A percentile compares a stretch with the other conserved stretches of the same genome.
Conservation (phyloP, 2,329 filamentous ascomycete genomes). For the Macrophomina tecta region DNA sequence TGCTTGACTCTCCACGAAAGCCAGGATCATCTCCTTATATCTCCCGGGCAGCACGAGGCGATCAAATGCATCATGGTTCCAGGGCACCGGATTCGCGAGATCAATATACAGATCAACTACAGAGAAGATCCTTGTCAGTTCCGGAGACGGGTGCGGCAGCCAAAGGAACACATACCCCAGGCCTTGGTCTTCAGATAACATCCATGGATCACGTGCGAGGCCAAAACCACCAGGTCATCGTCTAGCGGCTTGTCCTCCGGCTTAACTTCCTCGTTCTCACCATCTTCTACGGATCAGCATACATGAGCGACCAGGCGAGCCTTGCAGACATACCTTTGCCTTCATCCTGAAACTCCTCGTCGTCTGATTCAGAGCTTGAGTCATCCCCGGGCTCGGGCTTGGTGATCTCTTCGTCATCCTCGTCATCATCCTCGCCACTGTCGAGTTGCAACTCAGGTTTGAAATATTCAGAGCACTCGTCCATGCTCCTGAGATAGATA, state of each 20-base stretch:
- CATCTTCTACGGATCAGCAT: neutral
- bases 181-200: constrained; percentile 42
- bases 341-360: neutral
- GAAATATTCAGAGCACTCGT: neutral
- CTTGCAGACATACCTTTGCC: neutral
- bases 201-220: constrained; percentile 37
- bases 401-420: neutral
- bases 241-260: constrained; percentile 21
- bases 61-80: constrained; percentile 40
- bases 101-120: constrained; percentile 31
- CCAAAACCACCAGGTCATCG: constrained; percentile 34
- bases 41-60: constrained; percentile 39
- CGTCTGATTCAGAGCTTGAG: neutral
- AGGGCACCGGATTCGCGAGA: constrained; percentile 36
- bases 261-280: neutral
- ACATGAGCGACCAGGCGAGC: neutral
- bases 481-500: neutral
- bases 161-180: constrained; percentile 34
- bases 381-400: neutral
- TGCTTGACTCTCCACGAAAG: constrained; percentile 37
- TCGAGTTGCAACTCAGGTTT: neutral
- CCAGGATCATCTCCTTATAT: constrained; percentile 38
- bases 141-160: fast-evolving
- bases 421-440: neutral
- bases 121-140: neutral